phyloP scores from a whole-genome alignment of 2,329 filamentous ascomycete genomes.

The Aschersonia sp. region DNA sequence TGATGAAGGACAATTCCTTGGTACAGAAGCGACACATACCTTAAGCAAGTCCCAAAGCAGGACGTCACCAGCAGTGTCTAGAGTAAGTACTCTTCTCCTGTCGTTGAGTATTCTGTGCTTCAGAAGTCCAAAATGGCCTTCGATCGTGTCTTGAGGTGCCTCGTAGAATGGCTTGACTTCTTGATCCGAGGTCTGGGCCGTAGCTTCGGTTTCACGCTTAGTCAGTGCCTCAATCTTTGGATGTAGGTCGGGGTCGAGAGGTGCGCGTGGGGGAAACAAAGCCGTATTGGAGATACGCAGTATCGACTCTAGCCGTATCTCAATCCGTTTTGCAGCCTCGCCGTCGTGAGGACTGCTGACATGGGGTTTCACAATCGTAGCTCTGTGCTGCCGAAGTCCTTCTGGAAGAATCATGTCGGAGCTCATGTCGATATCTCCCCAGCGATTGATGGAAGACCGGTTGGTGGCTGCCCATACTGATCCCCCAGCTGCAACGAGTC shows the following conservation, averaged over 20 bases:
- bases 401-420: constrained; percentile 53
- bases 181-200: constrained; percentile 13
- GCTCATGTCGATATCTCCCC: constrained; percentile 73
- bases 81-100: constrained; percentile 70
- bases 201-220: constrained; percentile 22
- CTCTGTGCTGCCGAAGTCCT: constrained; percentile 31
- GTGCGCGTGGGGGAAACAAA: constrained; percentile 47
- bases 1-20: background rate
- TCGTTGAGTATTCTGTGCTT: constrained; percentile 91
- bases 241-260: constrained; percentile 40
- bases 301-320: constrained; percentile 49
- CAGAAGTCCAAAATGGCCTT: constrained; percentile 87
- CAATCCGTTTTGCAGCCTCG: constrained; percentile 46
- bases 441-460: constrained; percentile 83
- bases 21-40: constrained; percentile 29
- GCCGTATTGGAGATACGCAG: constrained; percentile 76
- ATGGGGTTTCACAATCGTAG: constrained; percentile 12
- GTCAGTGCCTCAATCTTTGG: constrained; percentile 27
- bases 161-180: constrained; percentile 47
- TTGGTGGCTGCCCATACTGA: constrained; percentile 84
- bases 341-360: background rate
- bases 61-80: constrained; percentile 91
- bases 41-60: constrained; percentile 86
- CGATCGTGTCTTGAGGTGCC: constrained; percentile 66
- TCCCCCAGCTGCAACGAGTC: constrained; percentile 53